These are phyloP conservation scores for Biscogniauxia marginata DNA, from an alignment of 2,329 filamentous ascomycete species.

Conservation along the genomic window DNA sequence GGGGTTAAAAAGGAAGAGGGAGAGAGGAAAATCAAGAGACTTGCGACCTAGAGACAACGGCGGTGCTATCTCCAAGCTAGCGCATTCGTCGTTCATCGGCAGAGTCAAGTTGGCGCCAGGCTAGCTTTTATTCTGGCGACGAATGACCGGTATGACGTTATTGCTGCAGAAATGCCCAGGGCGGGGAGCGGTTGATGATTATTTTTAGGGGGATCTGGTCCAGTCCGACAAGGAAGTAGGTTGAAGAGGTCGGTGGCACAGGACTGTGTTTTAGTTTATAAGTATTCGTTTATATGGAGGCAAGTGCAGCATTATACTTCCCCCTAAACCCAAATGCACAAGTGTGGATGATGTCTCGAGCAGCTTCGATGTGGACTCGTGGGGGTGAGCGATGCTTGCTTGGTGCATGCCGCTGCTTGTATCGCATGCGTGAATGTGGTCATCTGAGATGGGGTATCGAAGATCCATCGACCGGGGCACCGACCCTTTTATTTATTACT, in stretches of 20 bases:
- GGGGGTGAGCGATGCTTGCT: neutral
- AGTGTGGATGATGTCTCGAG: neutral
- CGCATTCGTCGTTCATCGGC: neutral
- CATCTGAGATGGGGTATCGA: neutral
- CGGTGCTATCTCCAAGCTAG: neutral
- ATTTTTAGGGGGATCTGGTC: neutral
- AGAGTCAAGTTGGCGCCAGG: neutral
- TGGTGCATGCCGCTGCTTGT: neutral
- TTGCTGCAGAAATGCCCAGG: neutral
- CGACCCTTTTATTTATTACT: neutral
- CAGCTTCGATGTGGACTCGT: neutral
- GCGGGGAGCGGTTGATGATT: neutral
- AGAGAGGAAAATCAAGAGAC: constrained; percentile 1
- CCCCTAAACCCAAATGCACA: neutral
- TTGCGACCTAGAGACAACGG: neutral
- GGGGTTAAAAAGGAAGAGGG: neutral
- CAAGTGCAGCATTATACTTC: neutral
- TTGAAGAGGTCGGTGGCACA: neutral
- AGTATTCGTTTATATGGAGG: neutral
- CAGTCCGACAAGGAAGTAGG: neutral
- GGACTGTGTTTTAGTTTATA: too few species aligned
- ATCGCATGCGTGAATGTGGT: neutral
- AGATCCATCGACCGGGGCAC: neutral
- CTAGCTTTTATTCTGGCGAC: neutral
- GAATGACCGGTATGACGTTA: neutral